Evolutionary conservation across 2,329 filamentous ascomycete genomes (phyloP).

Genomic region (Cercospora zeina): DNA sequence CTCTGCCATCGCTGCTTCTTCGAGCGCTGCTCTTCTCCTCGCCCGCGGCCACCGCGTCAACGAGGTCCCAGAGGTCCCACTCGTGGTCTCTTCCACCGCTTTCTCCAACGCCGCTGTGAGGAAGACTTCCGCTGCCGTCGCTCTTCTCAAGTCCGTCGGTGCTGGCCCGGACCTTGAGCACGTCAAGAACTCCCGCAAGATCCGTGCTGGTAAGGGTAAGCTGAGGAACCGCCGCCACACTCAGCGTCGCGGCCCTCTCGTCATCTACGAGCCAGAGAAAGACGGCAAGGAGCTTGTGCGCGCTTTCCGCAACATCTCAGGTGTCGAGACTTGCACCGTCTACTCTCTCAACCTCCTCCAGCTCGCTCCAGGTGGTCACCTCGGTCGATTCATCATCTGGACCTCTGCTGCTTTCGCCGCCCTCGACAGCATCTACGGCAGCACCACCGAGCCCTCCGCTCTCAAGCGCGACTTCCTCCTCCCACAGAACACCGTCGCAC

Average conservation of each 20-base stretch:
- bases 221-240: conserved; percentile 92
- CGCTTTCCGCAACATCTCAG: conserved; percentile 98
- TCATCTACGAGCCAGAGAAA: conserved; percentile 94
- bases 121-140: conserved; percentile 85
- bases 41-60: conserved; percentile 96
- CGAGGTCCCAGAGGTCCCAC: conserved; percentile 90
- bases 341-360: conserved; percentile 97
- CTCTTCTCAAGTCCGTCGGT: conserved; percentile 86
- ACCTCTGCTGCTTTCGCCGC: conserved; percentile 95
- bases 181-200: conserved; percentile 94
- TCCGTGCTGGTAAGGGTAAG: conserved; percentile 99
- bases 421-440: conserved; percentile 95
- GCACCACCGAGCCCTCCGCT: conserved; percentile 81
- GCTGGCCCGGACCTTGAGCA: conserved; percentile 89
- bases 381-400: conserved; percentile 99
- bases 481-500: conserved; percentile 85
- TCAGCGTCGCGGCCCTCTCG: conserved; percentile 95
- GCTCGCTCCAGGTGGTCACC: conserved; percentile 97
- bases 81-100: conserved; percentile 88
- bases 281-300: conserved; percentile 92
- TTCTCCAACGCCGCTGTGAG: conserved; percentile 76
- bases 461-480: conserved; percentile 99
- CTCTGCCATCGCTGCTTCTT: conserved; percentile 95
- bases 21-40: conserved; percentile 89
- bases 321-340: conserved; percentile 94